Percentiles rank a stretch among this genome's conserved stretches.
Conservation (phyloP, 805 yeast species). For the Cyberlindnera euphorbiae region DNA sequence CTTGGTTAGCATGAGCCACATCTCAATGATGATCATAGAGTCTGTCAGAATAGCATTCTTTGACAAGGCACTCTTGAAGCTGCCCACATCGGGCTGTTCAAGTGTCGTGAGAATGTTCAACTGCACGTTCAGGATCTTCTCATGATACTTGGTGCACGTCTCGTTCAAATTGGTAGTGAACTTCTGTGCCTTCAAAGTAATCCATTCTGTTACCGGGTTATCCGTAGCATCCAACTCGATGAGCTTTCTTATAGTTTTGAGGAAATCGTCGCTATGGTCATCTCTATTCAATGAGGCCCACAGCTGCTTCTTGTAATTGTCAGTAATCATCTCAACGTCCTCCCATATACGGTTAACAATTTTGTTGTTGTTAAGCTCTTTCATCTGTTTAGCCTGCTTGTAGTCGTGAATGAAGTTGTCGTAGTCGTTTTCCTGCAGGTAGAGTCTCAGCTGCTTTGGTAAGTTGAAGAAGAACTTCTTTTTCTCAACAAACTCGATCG, state of each 20-base stretch:
- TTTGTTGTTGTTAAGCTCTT: conserved; percentile 27
- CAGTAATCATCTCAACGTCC: conserved; percentile 49
- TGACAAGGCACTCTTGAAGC: conserved; percentile 19
- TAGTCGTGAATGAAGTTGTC: conserved; percentile 55
- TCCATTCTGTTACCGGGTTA: conserved; percentile 64
- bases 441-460: conserved; percentile 42
- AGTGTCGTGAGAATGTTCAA: conserved; percentile 36
- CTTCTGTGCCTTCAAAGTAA: conserved; percentile 42
- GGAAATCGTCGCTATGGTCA: conserved; percentile 26
- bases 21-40: conserved; percentile 49
- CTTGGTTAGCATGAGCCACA: conserved; percentile 50
- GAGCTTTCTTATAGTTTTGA: conserved; percentile 46
- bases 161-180: conserved; percentile 37
- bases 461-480: conserved; percentile 52
- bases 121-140: conserved; percentile 36
- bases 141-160: conserved; percentile 36
- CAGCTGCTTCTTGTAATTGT: conserved; percentile 46
- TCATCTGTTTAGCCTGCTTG: conserved; percentile 39
- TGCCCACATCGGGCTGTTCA: conserved; percentile 30
- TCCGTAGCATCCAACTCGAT: conserved; percentile 59
- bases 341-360: conserved; percentile 51
- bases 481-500: conserved; percentile 47
- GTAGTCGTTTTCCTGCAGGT: conserved; percentile 48
- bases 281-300: conserved; percentile 41
- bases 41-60: conserved; percentile 37